Percentiles rank a stretch among this genome's conserved stretches.
These are phyloP conservation scores for Camellia oleifera DNA, from an alignment of 179 eudicot genomes.

Conservation along the genomic window DNA sequence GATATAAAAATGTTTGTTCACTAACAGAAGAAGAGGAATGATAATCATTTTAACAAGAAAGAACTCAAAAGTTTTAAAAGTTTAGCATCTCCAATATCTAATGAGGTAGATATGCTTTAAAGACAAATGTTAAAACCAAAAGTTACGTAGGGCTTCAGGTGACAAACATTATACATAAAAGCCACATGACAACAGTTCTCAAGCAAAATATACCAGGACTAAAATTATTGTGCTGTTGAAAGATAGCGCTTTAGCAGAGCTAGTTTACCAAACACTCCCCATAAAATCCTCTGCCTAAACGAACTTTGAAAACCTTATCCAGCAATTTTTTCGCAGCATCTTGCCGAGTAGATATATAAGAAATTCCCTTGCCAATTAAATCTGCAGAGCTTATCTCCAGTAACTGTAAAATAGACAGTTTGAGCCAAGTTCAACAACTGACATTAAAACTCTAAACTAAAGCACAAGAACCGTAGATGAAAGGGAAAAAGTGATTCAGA, in stretches of 20 bases:
- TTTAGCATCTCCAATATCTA: background rate
- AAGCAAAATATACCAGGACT: background rate
- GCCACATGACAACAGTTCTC: no score
- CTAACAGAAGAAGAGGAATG: background rate
- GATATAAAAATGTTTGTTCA: no score
- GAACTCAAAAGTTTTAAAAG: background rate
- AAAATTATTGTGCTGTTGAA: background rate
- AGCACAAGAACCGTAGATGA: background rate
- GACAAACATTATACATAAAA: no score
- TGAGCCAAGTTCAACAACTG: constrained; percentile 4
- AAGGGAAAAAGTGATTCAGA: background rate
- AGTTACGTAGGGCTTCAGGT: no score
- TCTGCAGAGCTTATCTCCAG: constrained; percentile 41
- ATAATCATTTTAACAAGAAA: no score
- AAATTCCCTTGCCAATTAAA: constrained; percentile 52
- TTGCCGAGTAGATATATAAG: constrained; percentile 38
- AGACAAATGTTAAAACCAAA: background rate
- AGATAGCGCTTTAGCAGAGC: background rate
- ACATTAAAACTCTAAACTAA: background rate
- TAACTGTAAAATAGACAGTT: constrained; percentile 23
- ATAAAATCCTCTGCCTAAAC: constrained; percentile 77
- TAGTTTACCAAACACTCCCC: constrained; percentile 86
- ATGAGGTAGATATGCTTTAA: background rate
- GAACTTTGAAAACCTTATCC: constrained; percentile 58
- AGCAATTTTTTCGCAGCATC: constrained; percentile 48